These are phyloP conservation scores for Intubia oerlemansii DNA, from an alignment of 2,329 filamentous ascomycete genomes.

Conservation along the genomic window DNA sequence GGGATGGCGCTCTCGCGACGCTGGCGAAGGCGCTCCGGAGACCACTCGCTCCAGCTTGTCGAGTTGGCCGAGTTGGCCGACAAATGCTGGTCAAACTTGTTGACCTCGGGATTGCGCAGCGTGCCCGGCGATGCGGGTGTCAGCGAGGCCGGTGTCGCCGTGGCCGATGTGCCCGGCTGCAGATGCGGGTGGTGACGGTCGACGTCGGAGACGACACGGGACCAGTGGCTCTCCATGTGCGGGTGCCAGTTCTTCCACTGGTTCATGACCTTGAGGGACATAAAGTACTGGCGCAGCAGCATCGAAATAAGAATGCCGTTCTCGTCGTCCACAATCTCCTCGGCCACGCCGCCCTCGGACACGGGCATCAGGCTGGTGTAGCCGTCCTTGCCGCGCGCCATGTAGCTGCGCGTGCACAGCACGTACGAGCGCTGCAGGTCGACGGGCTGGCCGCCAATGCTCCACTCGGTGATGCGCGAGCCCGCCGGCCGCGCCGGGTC, in stretches of 20 bases:
- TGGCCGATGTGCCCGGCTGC: conserved; percentile 11
- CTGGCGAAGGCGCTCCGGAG: conserved; percentile 15
- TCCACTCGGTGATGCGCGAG: conserved; percentile 39
- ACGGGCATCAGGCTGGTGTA: conserved; percentile 56
- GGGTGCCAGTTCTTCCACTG: conserved; percentile 55
- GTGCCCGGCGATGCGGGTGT: too few relatives aligned
- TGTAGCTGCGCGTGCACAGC: conserved; percentile 68
- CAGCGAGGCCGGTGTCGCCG: not conserved
- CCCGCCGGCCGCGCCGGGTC: conserved; percentile 39
- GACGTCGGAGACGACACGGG: conserved; percentile 38
- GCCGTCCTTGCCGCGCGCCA: conserved; percentile 76
- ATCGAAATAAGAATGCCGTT: conserved; percentile 72
- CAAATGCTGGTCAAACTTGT: not conserved
- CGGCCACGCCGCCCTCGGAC: conserved; percentile 52
- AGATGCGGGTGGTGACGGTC: conserved; percentile 28
- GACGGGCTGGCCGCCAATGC: conserved; percentile 38
- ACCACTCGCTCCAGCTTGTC: conserved; percentile 16
- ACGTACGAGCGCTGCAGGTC: conserved; percentile 44
- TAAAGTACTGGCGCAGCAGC: conserved; percentile 78
- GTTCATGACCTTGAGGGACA: conserved; percentile 62
- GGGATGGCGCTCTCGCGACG: conserved; percentile 14
- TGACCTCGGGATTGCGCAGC: too few relatives aligned
- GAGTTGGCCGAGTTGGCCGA: too few relatives aligned
- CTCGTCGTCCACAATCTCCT: conserved; percentile 68
- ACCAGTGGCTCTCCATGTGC: conserved; percentile 43